Percentiles rank a stretch among this genome's conserved stretches.
Conservation (phyloP, 768 basidiomycete genomes). For the Psilocybe tampanensis region DNA sequence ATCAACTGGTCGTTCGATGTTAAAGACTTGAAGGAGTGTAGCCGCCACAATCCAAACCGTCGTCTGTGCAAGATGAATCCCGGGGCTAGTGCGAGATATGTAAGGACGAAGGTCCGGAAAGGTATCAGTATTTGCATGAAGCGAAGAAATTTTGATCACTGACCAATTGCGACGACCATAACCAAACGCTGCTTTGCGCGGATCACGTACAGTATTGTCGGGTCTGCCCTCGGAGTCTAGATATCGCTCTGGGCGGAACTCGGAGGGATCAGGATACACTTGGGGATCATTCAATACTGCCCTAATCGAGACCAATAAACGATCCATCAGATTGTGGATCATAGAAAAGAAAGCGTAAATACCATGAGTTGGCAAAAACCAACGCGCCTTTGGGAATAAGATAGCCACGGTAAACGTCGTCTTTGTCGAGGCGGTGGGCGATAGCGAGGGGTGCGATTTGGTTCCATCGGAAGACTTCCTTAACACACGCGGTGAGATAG, state of each 20-base stretch:
- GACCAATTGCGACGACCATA: constrained; percentile 1
- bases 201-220: not conserved
- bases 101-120: not conserved
- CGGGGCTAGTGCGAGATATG: not conserved
- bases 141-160: not conserved
- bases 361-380: constrained; percentile 7
- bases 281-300: constrained; percentile 2
- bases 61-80: not conserved
- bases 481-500: constrained; percentile 4
- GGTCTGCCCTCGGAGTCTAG: not conserved
- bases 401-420: constrained; percentile 7
- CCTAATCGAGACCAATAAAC: not conserved
- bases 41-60: not conserved
- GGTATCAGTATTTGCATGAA: no score
- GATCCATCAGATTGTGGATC: not conserved
- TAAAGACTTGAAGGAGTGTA: not conserved
- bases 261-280: constrained; percentile 1
- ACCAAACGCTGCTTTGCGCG: constrained; percentile 1
- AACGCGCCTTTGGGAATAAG: constrained; percentile 1
- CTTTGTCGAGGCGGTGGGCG: not conserved
- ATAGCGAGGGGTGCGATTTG: constrained; percentile 6
- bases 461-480: constrained; percentile 9
- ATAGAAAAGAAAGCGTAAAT: not conserved
- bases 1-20: not conserved
- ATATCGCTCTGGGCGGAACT: constrained; percentile 2